A percentile compares a stretch with the other conserved stretches of the same genome.
phyloP scores from a whole-genome alignment of 805 yeast genomes.

The Myxozyma lipomycoides region DNA sequence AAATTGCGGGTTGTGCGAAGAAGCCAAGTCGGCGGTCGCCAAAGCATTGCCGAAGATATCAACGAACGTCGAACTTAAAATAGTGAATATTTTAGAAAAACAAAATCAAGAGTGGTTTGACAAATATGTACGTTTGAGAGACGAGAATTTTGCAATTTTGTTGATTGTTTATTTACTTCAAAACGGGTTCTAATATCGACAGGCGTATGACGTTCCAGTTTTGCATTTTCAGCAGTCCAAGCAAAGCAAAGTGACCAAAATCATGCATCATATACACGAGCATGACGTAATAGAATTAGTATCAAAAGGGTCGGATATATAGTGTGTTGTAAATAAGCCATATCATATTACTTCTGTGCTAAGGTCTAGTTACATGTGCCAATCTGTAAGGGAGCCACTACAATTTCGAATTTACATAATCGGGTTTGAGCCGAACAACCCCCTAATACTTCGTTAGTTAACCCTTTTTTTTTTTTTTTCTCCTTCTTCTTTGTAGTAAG shows the following conservation, averaged over 20 bases:
- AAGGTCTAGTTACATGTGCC: too few relatives aligned
- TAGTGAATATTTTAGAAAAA: conserved; percentile 37
- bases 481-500: background rate
- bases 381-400: too few relatives aligned
- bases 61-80: conserved; percentile 1
- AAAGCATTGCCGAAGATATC: conserved; percentile 25
- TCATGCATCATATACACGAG: conserved; percentile 15
- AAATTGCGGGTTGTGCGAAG: conserved; percentile 38
- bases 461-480: too few relatives aligned
- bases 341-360: too few relatives aligned
- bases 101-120: conserved; percentile 38
- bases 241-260: conserved; percentile 7
- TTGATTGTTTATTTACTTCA: background rate
- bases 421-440: background rate
- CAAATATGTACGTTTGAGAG: conserved; percentile 30
- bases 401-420: too few relatives aligned
- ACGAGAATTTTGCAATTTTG: background rate
- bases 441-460: background rate
- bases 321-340: background rate
- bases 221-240: conserved; percentile 29
- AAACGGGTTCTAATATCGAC: background rate
- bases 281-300: conserved; percentile 13
- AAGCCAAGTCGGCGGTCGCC: conserved; percentile 32
- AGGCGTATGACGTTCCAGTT: conserved; percentile 41
- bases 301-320: background rate